Evolutionary conservation across 768 basidiomycete species (phyloP).

Genomic region (Crepidotus variabilis): DNA sequence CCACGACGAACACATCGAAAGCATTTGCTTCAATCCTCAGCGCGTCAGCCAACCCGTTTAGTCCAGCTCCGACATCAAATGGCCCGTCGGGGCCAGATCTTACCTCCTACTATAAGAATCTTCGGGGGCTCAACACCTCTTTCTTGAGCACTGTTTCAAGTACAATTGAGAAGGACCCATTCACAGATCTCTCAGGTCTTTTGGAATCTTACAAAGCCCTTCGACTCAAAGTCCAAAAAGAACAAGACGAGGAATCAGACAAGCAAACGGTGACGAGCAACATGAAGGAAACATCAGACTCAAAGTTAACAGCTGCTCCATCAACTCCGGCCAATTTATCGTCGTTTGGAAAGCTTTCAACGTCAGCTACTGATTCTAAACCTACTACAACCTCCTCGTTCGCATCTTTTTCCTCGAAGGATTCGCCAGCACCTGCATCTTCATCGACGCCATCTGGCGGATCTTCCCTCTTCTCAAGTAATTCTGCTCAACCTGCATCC

Average conservation of each 20-base stretch:
- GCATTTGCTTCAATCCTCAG: constrained; percentile 46
- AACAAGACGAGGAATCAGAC: constrained; percentile 38
- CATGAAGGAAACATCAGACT: constrained; percentile 9
- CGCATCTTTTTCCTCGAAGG: not conserved
- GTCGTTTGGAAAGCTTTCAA: not conserved
- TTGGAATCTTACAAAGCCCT: constrained; percentile 57
- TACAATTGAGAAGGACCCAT: constrained; percentile 65
- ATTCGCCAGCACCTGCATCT: not conserved
- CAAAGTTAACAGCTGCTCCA: not conserved
- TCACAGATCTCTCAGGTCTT: constrained; percentile 54
- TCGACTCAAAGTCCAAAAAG: constrained; percentile 51
- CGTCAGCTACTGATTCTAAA: not conserved
- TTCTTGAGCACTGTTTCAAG: constrained; percentile 55
- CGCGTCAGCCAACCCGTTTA: constrained; percentile 10
- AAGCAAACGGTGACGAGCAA: constrained; percentile 1
- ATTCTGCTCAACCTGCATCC: constrained; percentile 24
- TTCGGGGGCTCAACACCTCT: constrained; percentile 74
- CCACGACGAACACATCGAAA: constrained; percentile 45
- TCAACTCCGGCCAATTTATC: not conserved
- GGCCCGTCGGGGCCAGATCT: constrained; percentile 25
- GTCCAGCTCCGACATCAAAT: constrained; percentile 6
- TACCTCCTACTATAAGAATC: constrained; percentile 58
- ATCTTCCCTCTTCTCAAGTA: constrained; percentile 37
- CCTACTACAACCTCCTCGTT: not conserved
- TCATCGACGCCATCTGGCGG: not conserved